These are phyloP conservation scores for Podila epicladia DNA, from an alignment of 192 early-diverging fungal genomes.

Conservation along the genomic window DNA sequence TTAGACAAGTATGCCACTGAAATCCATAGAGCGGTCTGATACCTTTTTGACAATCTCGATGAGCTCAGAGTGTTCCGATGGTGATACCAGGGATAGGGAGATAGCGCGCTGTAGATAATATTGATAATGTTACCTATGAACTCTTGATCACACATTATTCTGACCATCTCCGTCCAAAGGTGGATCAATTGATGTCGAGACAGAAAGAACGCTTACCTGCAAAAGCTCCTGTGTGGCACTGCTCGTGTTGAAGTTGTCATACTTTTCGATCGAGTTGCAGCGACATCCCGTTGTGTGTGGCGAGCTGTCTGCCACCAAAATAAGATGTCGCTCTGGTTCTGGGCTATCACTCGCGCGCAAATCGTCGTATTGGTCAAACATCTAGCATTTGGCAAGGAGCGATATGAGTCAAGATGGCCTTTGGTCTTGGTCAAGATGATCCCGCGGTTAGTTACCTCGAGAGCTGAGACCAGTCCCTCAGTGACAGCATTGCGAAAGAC, in stretches of 20 bases:
- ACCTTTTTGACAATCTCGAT: slow-evolving; percentile 32
- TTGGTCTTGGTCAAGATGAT: no score
- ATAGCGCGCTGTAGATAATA: slow-evolving; percentile 38
- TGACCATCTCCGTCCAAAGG: no score
- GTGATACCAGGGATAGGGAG: slow-evolving; percentile 29
- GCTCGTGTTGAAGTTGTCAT: slow-evolving; percentile 57
- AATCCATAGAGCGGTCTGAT: not conserved
- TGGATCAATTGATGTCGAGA: not conserved
- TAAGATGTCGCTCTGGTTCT: slow-evolving; percentile 60
- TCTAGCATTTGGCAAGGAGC: slow-evolving; percentile 21
- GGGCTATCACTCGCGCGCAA: not conserved
- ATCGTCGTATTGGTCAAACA: slow-evolving; percentile 63
- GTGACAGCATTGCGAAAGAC: slow-evolving; percentile 67
- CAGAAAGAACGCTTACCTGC: slow-evolving; percentile 43
- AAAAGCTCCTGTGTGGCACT: slow-evolving; percentile 58
- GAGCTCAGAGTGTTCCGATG: slow-evolving; percentile 29
- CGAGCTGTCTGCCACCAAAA: slow-evolving; percentile 64
- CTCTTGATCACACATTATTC: not conserved
- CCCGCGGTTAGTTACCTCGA: slow-evolving; percentile 55
- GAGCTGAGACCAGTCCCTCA: slow-evolving; percentile 69
- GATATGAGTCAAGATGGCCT: no score
- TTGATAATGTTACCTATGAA: slow-evolving; percentile 9
- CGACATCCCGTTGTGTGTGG: slow-evolving; percentile 56
- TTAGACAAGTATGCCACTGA: not conserved
- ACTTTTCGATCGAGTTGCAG: slow-evolving; percentile 59